A percentile compares a stretch with the other conserved stretches of the same genome.
Conservation (phyloP, 352 stramenopile species). For the Pythium rhizo-oryzae region DNA sequence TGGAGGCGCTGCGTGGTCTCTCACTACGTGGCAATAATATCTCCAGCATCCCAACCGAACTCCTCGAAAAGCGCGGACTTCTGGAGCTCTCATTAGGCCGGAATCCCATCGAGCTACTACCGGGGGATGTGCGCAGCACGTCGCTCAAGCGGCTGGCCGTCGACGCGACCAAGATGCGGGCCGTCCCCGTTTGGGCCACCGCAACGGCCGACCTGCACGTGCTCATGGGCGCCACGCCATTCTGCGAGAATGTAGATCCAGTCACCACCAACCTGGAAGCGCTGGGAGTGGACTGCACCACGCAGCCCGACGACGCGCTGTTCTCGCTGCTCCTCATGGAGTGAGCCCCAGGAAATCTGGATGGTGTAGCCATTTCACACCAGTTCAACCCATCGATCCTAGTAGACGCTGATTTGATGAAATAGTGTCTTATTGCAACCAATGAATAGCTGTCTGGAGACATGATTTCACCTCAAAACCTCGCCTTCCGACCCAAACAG, state of each 20-base stretch:
- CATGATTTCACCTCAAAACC: conserved; percentile 22
- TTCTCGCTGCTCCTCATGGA: background rate
- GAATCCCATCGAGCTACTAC: conserved; percentile 14
- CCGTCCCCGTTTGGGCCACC: conserved; percentile 10
- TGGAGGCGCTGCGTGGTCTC: conserved; percentile 8
- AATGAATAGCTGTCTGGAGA: background rate
- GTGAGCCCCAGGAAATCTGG: background rate
- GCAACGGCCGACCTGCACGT: background rate
- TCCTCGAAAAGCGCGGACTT: conserved; percentile 7
- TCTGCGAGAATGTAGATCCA: conserved; percentile 11
- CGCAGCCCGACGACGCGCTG: background rate
- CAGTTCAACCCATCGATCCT: background rate
- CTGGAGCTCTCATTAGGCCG: conserved; percentile 9
- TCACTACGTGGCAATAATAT: conserved; percentile 23
- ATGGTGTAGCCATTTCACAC: background rate
- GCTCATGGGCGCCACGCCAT: conserved; percentile 18
- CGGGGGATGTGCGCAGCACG: background rate
- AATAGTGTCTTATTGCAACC: background rate
- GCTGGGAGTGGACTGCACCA: conserved; percentile 10
- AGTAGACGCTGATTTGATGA: background rate
- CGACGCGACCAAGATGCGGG: conserved; percentile 9
- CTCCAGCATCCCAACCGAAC: background rate
- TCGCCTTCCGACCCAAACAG: background rate
- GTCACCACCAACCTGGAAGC: background rate
- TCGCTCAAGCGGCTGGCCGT: conserved; percentile 8